Evolutionary conservation across 2,329 filamentous ascomycete genomes (phyloP), one percentile per base, ranked within the genome.

Genomic region (Hymenoscyphus infarciens): DNA sequence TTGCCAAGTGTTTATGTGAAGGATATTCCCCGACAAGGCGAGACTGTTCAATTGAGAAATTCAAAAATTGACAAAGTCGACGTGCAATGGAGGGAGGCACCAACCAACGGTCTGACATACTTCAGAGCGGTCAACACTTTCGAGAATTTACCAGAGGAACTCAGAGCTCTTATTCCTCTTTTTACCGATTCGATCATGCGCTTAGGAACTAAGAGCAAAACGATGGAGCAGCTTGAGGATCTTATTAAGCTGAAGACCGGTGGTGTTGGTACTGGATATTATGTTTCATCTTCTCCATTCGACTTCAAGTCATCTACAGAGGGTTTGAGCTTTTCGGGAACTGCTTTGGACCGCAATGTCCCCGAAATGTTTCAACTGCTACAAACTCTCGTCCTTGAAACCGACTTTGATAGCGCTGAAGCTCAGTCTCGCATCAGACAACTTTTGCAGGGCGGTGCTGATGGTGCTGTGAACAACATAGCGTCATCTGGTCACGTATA

Each of bases 161-260:
- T 98, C 59, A 85, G 95, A 59, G 82, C 91, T 69, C 81, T 98
- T 63, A 84, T 98, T 56, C 95, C 95, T 0, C 79, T 99, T 0
- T 98, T 98, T 74, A 92, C 91, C 15, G 93, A 97, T 73, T 88
- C 90, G 42, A 87, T 99, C 65, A 95, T 97, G 90, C 89, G 95
- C 22, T 83, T 99, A 8, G 95, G 95, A 15, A 99, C 94, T 2
- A 90, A 89, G 70, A 85, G 87, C 64, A 90, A 90, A 82, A 87
- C 87, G 0, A 97, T 97, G 89, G 95, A 97, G 75, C 88, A 97
- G 75, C 84, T 98, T 59, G 95, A 99, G 76, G 95, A 98, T 72
- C 78, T 93, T 61, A 97, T 99, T 75, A 98, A 98, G 76, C 83
- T 98, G 33, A 96, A 96, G 79, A 98, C 95, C 1, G 95, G 95